A percentile compares a stretch with the other conserved stretches of the same genome.
These are phyloP conservation scores for Mycena vitilis DNA, from an alignment of 768 basidiomycete genomes.

Conservation along the genomic window DNA sequence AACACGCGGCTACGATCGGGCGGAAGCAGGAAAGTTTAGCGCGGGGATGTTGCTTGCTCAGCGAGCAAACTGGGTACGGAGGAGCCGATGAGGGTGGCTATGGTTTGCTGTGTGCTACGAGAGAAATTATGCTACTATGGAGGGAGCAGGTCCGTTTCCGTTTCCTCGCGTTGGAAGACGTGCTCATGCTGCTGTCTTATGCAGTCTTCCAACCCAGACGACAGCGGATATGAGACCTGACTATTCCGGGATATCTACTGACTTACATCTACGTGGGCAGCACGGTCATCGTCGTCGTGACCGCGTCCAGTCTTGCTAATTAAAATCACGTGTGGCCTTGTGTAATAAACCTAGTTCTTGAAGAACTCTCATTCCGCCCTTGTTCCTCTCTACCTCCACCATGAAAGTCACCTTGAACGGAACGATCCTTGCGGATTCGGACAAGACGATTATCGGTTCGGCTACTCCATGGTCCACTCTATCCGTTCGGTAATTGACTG, in stretches of 20 bases:
- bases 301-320: slow-evolving; percentile 27
- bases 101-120: slow-evolving; percentile 51
- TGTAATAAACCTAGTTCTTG: neutral
- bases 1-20: slow-evolving; percentile 49
- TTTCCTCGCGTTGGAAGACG: neutral
- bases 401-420: slow-evolving; percentile 68
- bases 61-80: slow-evolving; percentile 60
- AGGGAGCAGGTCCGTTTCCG: slow-evolving; percentile 49
- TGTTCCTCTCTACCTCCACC: slow-evolving; percentile 6
- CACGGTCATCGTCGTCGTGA: neutral
- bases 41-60: slow-evolving; percentile 55
- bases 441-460: slow-evolving; percentile 51
- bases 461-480: too few species aligned
- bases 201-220: neutral
- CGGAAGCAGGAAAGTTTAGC: slow-evolving; percentile 52
- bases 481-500: too few species aligned
- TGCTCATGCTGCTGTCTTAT: neutral
- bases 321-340: slow-evolving; percentile 10
- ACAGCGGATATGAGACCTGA: slow-evolving; percentile 23
- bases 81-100: slow-evolving; percentile 55
- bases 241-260: neutral
- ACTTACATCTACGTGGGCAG: neutral
- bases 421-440: slow-evolving; percentile 67
- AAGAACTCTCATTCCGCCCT: too few species aligned
- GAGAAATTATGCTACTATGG: slow-evolving; percentile 54